Percentiles rank a stretch among this genome's conserved stretches.
These are phyloP conservation scores for Pseudoperonospora humuli DNA, from an alignment of 352 stramenopile genomes.

Conservation along the genomic window DNA sequence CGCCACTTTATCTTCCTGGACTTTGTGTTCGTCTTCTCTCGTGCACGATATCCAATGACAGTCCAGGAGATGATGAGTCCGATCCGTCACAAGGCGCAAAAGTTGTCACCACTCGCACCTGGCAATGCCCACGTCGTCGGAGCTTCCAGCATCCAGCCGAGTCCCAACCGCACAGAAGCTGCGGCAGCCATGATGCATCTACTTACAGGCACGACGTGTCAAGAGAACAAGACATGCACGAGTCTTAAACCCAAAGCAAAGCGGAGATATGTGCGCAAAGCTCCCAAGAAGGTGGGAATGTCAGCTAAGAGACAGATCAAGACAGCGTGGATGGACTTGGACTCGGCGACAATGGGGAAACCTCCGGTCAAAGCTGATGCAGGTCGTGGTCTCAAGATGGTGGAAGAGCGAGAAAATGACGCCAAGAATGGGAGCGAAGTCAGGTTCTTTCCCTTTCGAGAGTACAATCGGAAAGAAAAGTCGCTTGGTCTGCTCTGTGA, in stretches of 20 bases:
- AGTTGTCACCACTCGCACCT: slow-evolving; percentile 20
- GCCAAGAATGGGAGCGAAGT: slow-evolving; percentile 27
- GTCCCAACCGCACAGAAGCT: slow-evolving; percentile 69
- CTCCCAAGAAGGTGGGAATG: slow-evolving; percentile 41
- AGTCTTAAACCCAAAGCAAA: slow-evolving; percentile 35
- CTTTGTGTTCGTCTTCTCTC: slow-evolving; percentile 7
- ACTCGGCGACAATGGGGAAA: slow-evolving; percentile 4
- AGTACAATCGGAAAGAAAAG: slow-evolving; percentile 87
- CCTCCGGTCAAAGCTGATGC: slow-evolving; percentile 3
- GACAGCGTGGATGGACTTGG: slow-evolving; percentile 19
- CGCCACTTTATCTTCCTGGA: slow-evolving; percentile 2
- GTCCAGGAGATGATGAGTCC: slow-evolving; percentile 38
- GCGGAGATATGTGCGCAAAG: slow-evolving; percentile 55
- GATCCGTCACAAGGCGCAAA: slow-evolving; percentile 12
- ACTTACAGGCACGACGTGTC: slow-evolving; percentile 23
- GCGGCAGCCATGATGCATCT: slow-evolving; percentile 77
- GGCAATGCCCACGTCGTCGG: slow-evolving; percentile 6
- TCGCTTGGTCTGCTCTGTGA: slow-evolving; percentile 78
- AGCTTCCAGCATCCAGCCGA: slow-evolving; percentile 45
- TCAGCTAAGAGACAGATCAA: slow-evolving; percentile 30
- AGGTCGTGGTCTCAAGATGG: slow-evolving; percentile 1
- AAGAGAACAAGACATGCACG: slow-evolving; percentile 9
- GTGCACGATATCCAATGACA: slow-evolving; percentile 13
- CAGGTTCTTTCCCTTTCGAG: slow-evolving; percentile 60
- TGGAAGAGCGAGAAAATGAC: slow-evolving; percentile 8